phyloP scores from a whole-genome alignment of 2,329 filamentous ascomycete genomes.

The Botrytis tulipae region DNA sequence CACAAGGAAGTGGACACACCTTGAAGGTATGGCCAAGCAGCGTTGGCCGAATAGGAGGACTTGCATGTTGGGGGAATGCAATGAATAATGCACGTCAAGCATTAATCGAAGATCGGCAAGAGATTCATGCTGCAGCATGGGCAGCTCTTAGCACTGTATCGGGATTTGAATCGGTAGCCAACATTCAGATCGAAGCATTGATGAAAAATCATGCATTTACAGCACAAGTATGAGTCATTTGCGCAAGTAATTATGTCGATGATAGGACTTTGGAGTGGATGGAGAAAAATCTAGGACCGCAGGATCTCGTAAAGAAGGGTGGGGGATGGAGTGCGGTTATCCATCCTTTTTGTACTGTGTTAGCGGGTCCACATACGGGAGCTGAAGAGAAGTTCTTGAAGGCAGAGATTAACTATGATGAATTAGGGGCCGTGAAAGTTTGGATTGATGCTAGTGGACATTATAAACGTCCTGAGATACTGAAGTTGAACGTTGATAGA shows the following conservation, averaged over 20 bases:
- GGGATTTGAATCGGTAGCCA: neutral
- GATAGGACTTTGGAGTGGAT: conserved; percentile 41
- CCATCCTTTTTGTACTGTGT: conserved; percentile 8
- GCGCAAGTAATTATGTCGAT: conserved; percentile 45
- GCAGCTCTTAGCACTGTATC: neutral
- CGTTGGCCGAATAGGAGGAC: neutral
- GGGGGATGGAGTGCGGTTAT: conserved; percentile 9
- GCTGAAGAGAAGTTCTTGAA: conserved; percentile 8
- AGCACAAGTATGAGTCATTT: conserved; percentile 46
- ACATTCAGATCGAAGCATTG: conserved; percentile 43
- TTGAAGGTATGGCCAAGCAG: neutral
- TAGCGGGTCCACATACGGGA: conserved; percentile 10
- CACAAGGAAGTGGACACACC: neutral
- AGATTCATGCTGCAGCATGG: conserved; percentile 1
- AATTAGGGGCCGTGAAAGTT: neutral
- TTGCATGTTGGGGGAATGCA: neutral
- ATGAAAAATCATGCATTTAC: conserved; percentile 48
- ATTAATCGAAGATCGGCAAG: conserved; percentile 1
- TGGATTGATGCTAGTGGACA: conserved; percentile 20
- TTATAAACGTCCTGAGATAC: conserved; percentile 17
- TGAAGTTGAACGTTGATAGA: conserved; percentile 5
- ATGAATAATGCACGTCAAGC: conserved; percentile 14
- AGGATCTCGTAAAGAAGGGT: conserved; percentile 4
- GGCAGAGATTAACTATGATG: neutral
- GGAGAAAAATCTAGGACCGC: conserved; percentile 3